phyloP scores from a whole-genome alignment of 179 eudicot genomes.

The Nepenthes alata region DNA sequence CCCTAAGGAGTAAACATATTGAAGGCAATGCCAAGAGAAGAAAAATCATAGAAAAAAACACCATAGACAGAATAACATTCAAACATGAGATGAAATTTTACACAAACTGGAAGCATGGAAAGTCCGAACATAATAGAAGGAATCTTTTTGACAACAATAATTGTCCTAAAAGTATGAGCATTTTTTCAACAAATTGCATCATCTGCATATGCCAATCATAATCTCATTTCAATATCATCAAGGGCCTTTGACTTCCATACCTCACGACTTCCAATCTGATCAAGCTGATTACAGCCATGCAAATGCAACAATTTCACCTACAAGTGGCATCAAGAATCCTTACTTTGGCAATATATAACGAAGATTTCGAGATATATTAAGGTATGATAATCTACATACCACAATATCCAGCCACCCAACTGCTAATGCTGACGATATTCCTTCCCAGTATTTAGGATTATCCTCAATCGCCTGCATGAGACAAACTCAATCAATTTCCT shows the following conservation, averaged over 20 bases:
- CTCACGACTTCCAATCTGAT: slow-evolving; percentile 89
- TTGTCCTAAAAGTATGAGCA: background rate
- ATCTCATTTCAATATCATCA: background rate
- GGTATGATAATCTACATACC: slow-evolving; percentile 32
- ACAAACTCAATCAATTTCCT: background rate
- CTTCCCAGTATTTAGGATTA: slow-evolving; percentile 73
- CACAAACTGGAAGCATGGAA: too few species aligned
- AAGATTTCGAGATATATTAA: background rate
- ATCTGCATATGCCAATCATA: background rate
- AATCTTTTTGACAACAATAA: background rate
- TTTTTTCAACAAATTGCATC: background rate
- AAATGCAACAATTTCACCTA: slow-evolving; percentile 82
- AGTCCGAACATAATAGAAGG: background rate
- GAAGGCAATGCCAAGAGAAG: too few species aligned
- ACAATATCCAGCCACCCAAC: slow-evolving; percentile 96
- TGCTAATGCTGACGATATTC: slow-evolving; percentile 69
- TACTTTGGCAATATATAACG: too few species aligned
- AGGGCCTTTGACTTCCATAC: slow-evolving; percentile 23
- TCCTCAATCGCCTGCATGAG: slow-evolving; percentile 58
- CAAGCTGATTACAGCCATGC: slow-evolving; percentile 81
- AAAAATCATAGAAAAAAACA: too few species aligned
- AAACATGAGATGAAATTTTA: too few species aligned
- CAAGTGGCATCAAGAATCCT: background rate
- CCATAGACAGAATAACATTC: too few species aligned
- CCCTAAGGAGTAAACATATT: too few species aligned